phyloP scores from a whole-genome alignment of 2,329 filamentous ascomycete species.

The Cladosporium sp. region DNA sequence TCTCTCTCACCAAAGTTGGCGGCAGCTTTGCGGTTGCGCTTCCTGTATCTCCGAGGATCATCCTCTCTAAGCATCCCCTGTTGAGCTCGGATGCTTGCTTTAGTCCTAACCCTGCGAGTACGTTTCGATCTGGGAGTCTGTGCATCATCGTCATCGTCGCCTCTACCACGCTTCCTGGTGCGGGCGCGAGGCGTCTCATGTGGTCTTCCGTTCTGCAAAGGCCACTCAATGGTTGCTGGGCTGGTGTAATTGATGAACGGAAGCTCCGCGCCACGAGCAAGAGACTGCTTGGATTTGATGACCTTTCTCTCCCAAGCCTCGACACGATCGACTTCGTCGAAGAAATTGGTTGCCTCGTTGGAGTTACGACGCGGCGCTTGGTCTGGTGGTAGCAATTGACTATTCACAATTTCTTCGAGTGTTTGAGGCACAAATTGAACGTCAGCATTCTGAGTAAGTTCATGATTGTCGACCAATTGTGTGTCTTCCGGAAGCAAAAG shows the following conservation, averaged over 20 bases:
- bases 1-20: conserved; percentile 22
- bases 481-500: background rate
- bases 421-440: conserved; percentile 3
- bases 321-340: conserved; percentile 12
- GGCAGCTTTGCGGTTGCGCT: conserved; percentile 17
- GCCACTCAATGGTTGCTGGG: background rate
- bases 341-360: conserved; percentile 12
- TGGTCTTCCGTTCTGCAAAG: background rate
- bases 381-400: background rate
- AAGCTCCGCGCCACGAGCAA: background rate
- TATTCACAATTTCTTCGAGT: conserved; percentile 3
- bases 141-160: background rate
- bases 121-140: background rate
- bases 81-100: background rate
- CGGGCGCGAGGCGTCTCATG: background rate
- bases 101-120: background rate
- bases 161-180: background rate
- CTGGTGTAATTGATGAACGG: conserved; percentile 17
- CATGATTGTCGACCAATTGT: background rate
- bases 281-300: background rate
- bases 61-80: background rate
- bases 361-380: background rate
- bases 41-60: conserved; percentile 14
- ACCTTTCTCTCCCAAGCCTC: conserved; percentile 14
- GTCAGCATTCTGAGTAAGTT: background rate